These are phyloP conservation scores for Quercus berberidifolia DNA, from an alignment of 306 rosid genomes.

Conservation along the genomic window DNA sequence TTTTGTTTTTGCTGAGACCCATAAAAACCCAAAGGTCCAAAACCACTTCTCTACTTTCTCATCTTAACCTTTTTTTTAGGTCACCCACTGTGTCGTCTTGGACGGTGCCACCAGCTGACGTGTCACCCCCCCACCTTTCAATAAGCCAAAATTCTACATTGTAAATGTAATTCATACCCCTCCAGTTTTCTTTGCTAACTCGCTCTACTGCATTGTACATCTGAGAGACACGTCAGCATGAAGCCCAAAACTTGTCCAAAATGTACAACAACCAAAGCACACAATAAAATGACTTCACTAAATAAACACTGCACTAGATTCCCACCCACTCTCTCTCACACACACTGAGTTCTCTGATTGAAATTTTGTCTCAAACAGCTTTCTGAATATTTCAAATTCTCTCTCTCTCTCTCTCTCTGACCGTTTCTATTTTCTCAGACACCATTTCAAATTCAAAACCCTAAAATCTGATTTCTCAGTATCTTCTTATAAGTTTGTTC, in stretches of 20 bases:
- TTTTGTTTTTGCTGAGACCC: no score
- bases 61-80: constrained; percentile 1
- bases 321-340: constrained; percentile 4
- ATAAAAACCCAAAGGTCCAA: background rate
- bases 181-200: no score
- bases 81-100: constrained; percentile 11
- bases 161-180: background rate
- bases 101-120: constrained; percentile 37
- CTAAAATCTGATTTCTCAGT: background rate
- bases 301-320: background rate
- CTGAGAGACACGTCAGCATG: background rate
- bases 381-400: constrained; percentile 37
- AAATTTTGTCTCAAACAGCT: constrained; percentile 63
- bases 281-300: background rate
- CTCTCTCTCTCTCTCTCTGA: constrained; percentile 12
- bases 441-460: constrained; percentile 8
- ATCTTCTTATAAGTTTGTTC: background rate
- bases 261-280: background rate
- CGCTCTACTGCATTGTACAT: background rate
- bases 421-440: constrained; percentile 9
- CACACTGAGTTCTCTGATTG: constrained; percentile 40
- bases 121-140: constrained; percentile 11
- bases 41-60: background rate
- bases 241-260: background rate
- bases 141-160: background rate